Conservation (phyloP, 2,329 filamentous ascomycete genomes). For the Scorias spongiosa region DNA sequence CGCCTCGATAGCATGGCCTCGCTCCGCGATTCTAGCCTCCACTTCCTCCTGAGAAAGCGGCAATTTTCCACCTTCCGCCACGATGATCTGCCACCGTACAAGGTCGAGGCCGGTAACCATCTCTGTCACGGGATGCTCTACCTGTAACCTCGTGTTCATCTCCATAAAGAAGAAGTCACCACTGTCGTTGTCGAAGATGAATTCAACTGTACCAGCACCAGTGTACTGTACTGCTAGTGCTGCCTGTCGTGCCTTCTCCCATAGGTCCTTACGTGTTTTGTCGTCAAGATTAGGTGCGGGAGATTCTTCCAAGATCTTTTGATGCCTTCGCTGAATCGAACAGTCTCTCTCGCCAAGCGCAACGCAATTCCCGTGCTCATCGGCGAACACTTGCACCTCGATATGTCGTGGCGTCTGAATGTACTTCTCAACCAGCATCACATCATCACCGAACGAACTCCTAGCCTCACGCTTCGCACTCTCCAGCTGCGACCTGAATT, state of each 20-base stretch:
- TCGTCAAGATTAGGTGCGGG: constrained; percentile 48
- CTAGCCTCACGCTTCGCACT: constrained; percentile 49
- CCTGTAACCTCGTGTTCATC: constrained; percentile 72
- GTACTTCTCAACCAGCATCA: constrained; percentile 54
- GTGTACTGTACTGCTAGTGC: constrained; percentile 50
- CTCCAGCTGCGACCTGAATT: constrained; percentile 45
- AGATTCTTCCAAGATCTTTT: constrained; percentile 52
- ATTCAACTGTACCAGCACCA: constrained; percentile 52
- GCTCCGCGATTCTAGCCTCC: constrained; percentile 52
- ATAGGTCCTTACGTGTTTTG: constrained; percentile 45
- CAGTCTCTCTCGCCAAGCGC: constrained; percentile 51
- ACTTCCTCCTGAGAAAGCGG: constrained; percentile 52
- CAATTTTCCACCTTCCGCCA: constrained; percentile 57
- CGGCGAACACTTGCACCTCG: constrained; percentile 52
- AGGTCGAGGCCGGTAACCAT: constrained; percentile 63
- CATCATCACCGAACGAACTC: constrained; percentile 50
- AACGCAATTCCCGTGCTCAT: constrained; percentile 49
- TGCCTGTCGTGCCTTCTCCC: constrained; percentile 48
- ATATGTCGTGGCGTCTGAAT: constrained; percentile 52
- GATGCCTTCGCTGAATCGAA: constrained; percentile 49
- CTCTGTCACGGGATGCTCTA: constrained; percentile 90
- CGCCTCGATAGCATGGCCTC: constrained; percentile 85
- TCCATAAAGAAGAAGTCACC: constrained; percentile 58
- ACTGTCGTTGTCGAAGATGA: constrained; percentile 53
- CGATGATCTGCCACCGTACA: constrained; percentile 88